Conservation (phyloP, 805 yeast genomes). For the Komagataella ulmi region DNA sequence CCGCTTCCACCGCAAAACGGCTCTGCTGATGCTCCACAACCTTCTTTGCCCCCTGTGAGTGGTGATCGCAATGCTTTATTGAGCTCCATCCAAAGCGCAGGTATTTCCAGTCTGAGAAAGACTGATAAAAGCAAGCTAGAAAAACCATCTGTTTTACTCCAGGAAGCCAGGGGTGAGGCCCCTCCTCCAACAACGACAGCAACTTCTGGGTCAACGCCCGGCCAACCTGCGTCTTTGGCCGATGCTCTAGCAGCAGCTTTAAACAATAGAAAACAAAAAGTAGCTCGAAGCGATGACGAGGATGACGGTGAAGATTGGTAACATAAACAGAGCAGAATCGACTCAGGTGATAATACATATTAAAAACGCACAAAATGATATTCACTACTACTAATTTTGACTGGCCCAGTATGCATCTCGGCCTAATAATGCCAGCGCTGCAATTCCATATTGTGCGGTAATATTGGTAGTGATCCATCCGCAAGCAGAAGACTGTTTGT, state of each 20-base stretch:
- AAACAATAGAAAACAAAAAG: conserved; percentile 69
- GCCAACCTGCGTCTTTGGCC: conserved; percentile 49
- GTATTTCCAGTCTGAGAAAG: conserved; percentile 54
- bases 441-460: conserved; percentile 2
- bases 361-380: neutral
- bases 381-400: neutral
- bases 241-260: conserved; percentile 85
- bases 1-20: conserved; percentile 29
- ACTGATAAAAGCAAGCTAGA: conserved; percentile 79
- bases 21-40: conserved; percentile 8
- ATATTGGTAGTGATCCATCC: conserved; percentile 2
- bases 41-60: conserved; percentile 28
- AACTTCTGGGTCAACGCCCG: conserved; percentile 21
- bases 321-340: neutral
- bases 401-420: neutral
- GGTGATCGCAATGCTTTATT: conserved; percentile 68
- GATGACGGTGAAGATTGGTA: conserved; percentile 33
- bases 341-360: neutral
- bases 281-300: conserved; percentile 70
- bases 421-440: neutral
- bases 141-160: conserved; percentile 58
- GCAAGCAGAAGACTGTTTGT: neutral
- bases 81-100: conserved; percentile 77
- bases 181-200: conserved; percentile 22
- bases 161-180: conserved; percentile 57